These are phyloP conservation scores for Cornus controversa DNA, from an alignment of 148 eudicot genomes.

Conservation along the genomic window DNA sequence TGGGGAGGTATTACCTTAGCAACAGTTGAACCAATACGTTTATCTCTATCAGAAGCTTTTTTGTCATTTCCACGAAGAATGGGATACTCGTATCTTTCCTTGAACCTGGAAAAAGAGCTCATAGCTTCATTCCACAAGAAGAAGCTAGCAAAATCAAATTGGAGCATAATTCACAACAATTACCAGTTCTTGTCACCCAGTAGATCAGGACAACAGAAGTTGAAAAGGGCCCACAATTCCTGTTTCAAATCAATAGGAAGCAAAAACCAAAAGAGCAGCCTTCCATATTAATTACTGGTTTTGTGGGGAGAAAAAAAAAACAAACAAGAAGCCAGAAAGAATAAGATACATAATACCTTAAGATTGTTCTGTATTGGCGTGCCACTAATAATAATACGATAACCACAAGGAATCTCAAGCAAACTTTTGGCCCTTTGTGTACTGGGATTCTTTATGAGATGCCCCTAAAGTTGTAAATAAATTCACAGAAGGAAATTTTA, in stretches of 20 bases:
- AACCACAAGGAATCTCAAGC: constrained; percentile 81
- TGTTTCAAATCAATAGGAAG: constrained; percentile 20
- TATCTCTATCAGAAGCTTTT: constrained; percentile 85
- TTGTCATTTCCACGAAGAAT: constrained; percentile 92
- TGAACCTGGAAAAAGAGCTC: constrained; percentile 53
- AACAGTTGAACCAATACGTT: constrained; percentile 78
- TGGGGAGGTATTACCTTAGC: constrained; percentile 66
- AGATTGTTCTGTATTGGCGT: constrained; percentile 94
- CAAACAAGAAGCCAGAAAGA: neutral
- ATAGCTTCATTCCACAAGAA: constrained; percentile 11
- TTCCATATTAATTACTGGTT: neutral
- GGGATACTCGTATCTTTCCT: constrained; percentile 65
- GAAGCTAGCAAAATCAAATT: neutral
- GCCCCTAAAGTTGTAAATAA: constrained; percentile 54
- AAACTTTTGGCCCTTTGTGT: constrained; percentile 98
- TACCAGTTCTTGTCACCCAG: constrained; percentile 92
- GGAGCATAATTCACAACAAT: neutral
- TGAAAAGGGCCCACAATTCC: constrained; percentile 98
- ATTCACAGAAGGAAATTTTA: constrained; percentile 6
- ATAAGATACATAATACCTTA: constrained; percentile 49
- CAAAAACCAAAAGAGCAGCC: constrained; percentile 2
- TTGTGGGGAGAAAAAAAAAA: neutral
- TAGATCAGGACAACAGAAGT: constrained; percentile 88
- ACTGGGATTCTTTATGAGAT: constrained; percentile 92
- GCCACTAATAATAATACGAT: constrained; percentile 94